phyloP scores from a whole-genome alignment of 148 eudicot genomes.

The Limonium bicolor region DNA sequence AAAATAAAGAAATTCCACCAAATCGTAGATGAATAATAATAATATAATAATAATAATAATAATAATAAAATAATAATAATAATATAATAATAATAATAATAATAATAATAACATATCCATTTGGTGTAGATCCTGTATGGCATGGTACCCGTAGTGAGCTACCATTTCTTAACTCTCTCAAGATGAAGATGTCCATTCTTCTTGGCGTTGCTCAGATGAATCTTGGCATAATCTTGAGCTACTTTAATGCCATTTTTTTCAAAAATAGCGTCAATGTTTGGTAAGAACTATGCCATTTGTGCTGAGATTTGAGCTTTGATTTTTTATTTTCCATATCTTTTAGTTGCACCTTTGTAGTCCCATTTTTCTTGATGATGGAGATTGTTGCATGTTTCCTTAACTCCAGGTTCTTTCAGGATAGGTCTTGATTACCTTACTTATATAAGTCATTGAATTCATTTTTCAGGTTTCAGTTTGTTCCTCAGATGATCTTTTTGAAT shows the following conservation, averaged over 20 bases:
- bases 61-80: no score
- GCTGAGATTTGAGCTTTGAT: no score
- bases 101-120: conserved; percentile 42
- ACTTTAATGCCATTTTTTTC: conserved; percentile 37
- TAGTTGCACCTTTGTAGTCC: no score
- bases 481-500: conserved; percentile 40
- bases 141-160: conserved; percentile 47
- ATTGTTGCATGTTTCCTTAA: no score
- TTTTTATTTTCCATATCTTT: no score
- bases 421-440: no score
- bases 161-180: conserved; percentile 47
- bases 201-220: conserved; percentile 54
- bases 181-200: conserved; percentile 59
- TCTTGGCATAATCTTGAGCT: conserved; percentile 43
- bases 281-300: conserved; percentile 14
- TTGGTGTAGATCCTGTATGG: conserved; percentile 51
- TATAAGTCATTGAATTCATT: neutral
- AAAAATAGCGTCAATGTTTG: conserved; percentile 30
- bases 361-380: no score
- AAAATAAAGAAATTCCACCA: no score
- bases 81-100: no score
- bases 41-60: no score
- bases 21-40: no score
- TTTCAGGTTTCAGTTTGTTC: conserved; percentile 40
- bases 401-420: no score